These are phyloP conservation scores for Galeopsis tetrahit DNA, from an alignment of 257 asterid genomes.

Conservation along the genomic window DNA sequence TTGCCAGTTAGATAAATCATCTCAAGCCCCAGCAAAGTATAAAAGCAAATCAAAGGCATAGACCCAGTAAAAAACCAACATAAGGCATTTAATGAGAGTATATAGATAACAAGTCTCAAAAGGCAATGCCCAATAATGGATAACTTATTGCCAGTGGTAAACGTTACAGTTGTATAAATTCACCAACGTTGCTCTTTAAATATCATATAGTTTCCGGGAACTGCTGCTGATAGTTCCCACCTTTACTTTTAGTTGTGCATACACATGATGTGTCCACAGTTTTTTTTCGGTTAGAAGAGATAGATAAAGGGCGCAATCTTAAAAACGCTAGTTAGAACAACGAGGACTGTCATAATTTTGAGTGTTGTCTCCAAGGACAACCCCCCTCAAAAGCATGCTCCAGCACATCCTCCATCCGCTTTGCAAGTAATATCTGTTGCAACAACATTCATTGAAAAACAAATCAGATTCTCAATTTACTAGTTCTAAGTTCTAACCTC, in stretches of 20 bases:
- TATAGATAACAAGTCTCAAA: not conserved
- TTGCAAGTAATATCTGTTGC: constrained; percentile 77
- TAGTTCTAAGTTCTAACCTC: not conserved
- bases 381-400: constrained; percentile 99
- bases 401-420: constrained; percentile 94
- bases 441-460: constrained; percentile 17
- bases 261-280: not conserved
- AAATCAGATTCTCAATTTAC: not conserved
- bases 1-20: not conserved
- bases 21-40: not conserved
- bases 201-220: not conserved
- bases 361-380: constrained; percentile 80
- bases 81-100: not conserved
- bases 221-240: not conserved
- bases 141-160: not conserved
- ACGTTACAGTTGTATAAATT: not conserved
- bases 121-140: not conserved
- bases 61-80: not conserved
- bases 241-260: not conserved
- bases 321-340: not conserved
- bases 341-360: constrained; percentile 62
- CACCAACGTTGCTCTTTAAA: not conserved
- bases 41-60: not conserved
- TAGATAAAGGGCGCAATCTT: not conserved
- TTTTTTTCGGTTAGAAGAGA: constrained; percentile 3